These are phyloP conservation scores for Malassezia psittaci DNA, from an alignment of 1,284 basidiomycete species.

Conservation along the genomic window DNA sequence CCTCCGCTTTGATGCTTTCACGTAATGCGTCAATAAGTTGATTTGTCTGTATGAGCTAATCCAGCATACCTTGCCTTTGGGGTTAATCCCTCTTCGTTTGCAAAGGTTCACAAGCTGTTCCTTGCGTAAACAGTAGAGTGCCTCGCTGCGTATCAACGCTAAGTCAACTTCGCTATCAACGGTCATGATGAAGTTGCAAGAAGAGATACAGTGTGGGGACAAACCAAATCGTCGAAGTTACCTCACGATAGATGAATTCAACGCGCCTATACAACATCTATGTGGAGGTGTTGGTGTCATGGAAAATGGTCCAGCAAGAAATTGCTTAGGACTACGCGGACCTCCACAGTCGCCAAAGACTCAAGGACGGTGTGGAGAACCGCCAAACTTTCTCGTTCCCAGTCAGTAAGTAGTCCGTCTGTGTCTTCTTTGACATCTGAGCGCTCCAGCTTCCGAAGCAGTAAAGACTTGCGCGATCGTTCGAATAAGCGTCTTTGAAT, in stretches of 20 bases:
- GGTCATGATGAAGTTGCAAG: not conserved
- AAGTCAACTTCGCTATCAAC: conserved; percentile 6
- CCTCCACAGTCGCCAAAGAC: conserved; percentile 27
- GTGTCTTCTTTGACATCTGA: conserved; percentile 36
- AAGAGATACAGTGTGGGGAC: not conserved
- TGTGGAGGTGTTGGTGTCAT: not conserved
- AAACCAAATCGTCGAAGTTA: not conserved
- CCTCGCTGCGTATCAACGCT: conserved; percentile 15
- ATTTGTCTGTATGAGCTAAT: not conserved
- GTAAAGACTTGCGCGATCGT: conserved; percentile 21
- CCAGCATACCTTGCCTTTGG: conserved; percentile 7
- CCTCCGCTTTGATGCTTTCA: not conserved
- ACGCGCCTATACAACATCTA: not conserved
- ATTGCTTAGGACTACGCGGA: conserved; percentile 27
- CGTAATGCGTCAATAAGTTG: conserved; percentile 13
- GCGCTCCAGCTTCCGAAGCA: conserved; percentile 37
- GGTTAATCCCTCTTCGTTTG: conserved; percentile 14
- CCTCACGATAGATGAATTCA: not conserved
- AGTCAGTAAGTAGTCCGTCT: conserved; percentile 25
- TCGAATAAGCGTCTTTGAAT: conserved; percentile 34
- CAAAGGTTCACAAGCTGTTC: conserved; percentile 15
- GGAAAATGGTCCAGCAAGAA: conserved; percentile 28
- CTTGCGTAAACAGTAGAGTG: conserved; percentile 11
- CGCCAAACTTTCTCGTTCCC: conserved; percentile 28
- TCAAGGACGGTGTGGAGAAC: conserved; percentile 22